A percentile compares a stretch with the other conserved stretches of the same genome.
Evolutionary conservation across 208 protist genomes (phyloP).

Genomic region (Acanthamoeba lenticulata): DNA sequence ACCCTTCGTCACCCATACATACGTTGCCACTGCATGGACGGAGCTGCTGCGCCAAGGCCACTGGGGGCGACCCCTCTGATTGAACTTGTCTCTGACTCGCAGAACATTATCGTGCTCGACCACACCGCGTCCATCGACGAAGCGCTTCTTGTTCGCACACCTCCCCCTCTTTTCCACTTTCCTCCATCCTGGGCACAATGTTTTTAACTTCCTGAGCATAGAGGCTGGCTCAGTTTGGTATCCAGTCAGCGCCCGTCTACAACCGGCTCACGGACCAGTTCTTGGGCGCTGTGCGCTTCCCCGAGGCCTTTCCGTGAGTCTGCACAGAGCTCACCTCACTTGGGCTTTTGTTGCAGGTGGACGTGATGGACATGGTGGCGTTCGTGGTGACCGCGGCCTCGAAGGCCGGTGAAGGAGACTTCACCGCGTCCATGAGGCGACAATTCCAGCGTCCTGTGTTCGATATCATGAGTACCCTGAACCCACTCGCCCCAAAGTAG

Average conservation of each 20-base stretch:
- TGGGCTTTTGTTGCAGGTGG: not conserved
- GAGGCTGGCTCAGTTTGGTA: conserved; percentile 24
- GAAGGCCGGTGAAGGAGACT: not conserved
- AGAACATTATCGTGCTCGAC: conserved; percentile 14
- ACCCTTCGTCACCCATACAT: not conserved
- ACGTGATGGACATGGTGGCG: conserved; percentile 47
- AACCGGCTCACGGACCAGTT: conserved; percentile 5
- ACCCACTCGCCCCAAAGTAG: not conserved
- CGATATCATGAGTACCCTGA: conserved; percentile 22
- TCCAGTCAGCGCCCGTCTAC: conserved; percentile 7
- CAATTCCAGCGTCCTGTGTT: not conserved
- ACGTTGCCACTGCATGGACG: not conserved
- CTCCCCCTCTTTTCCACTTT: not conserved
- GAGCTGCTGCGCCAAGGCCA: not conserved
- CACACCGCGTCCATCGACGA: conserved; percentile 7
- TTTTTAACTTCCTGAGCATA: too few relatives aligned
- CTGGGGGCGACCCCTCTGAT: not conserved
- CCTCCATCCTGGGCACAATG: not conserved
- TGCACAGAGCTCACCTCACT: not conserved
- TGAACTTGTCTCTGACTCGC: not conserved
- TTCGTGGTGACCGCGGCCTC: not conserved
- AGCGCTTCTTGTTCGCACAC: not conserved
- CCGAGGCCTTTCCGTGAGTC: not conserved
- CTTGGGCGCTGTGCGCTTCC: not conserved
- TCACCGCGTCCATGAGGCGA: not conserved